Percentiles rank a stretch among this genome's conserved stretches.
phyloP scores from a whole-genome alignment of 1,284 basidiomycete species.

The Vanrija sp. region DNA sequence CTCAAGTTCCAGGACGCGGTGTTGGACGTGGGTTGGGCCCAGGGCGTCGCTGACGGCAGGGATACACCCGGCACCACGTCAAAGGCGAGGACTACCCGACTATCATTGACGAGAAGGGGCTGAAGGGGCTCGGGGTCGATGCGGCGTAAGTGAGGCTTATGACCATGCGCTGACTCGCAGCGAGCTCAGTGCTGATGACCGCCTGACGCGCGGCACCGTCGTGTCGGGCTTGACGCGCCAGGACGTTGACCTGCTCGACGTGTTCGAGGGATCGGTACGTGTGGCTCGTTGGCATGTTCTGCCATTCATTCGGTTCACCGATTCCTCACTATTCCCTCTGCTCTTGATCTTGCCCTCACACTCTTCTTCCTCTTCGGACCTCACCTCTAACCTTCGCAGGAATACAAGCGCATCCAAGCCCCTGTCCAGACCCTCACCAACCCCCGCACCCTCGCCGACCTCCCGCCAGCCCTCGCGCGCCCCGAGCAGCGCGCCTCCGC shows the following conservation, averaged over 20 bases:
- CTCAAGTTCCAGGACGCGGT: slow-evolving; percentile 59
- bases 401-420: slow-evolving; percentile 62
- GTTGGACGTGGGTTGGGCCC: slow-evolving; percentile 48
- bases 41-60: slow-evolving; percentile 49
- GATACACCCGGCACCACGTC: slow-evolving; percentile 71
- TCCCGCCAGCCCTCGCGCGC: slow-evolving; percentile 47
- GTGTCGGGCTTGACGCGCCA: slow-evolving; percentile 60
- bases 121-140: slow-evolving; percentile 9
- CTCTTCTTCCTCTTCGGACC: no score
- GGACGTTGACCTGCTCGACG: slow-evolving; percentile 63
- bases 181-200: slow-evolving; percentile 47
- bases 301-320: no score
- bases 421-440: slow-evolving; percentile 55
- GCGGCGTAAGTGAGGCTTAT: slow-evolving; percentile 1
- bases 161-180: slow-evolving; percentile 47
- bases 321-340: no score
- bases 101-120: slow-evolving; percentile 1
- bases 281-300: no score
- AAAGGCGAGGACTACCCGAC: slow-evolving; percentile 20
- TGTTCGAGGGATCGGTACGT: slow-evolving; percentile 62
- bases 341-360: no score
- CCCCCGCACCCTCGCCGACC: slow-evolving; percentile 17
- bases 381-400: slow-evolving; percentile 50
- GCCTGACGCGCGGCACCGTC: slow-evolving; percentile 64
- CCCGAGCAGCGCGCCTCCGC: slow-evolving; percentile 16